Evolutionary conservation across 2,329 filamentous ascomycete species (phyloP).

Genomic region (Talaromyces atroroseus): DNA sequence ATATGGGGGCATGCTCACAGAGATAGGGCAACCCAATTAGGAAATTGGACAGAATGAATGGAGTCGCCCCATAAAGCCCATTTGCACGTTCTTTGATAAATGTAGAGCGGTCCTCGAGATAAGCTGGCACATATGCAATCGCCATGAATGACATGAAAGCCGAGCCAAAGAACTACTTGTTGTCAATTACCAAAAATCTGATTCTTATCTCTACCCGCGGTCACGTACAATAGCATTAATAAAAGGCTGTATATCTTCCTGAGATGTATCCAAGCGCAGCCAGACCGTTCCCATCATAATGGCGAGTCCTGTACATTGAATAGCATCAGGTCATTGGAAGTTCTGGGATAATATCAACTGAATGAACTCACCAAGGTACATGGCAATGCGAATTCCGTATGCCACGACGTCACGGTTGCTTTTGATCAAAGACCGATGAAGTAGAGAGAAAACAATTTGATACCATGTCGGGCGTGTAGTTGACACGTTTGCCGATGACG

Average conservation of each 20-base stretch:
- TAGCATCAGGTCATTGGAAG: conserved; percentile 13
- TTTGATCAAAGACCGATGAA: conserved; percentile 78
- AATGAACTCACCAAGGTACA: conserved; percentile 61
- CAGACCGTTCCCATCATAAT: conserved; percentile 66
- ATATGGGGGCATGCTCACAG: conserved; percentile 38
- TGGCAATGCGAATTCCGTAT: conserved; percentile 74
- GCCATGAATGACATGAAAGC: conserved; percentile 79
- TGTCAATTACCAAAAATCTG: background rate
- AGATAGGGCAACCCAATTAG: conserved; percentile 75
- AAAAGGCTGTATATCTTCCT: conserved; percentile 71
- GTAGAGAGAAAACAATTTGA: conserved; percentile 56
- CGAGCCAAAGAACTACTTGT: conserved; percentile 59
- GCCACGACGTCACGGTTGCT: conserved; percentile 77
- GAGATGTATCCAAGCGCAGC: conserved; percentile 63
- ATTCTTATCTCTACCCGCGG: background rate
- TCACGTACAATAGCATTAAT: conserved; percentile 66
- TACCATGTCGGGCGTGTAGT: conserved; percentile 39
- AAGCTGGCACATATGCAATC: conserved; percentile 78
- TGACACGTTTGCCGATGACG: conserved; percentile 17
- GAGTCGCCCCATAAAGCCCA: conserved; percentile 68
- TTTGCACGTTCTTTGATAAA: conserved; percentile 76
- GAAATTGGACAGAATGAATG: conserved; percentile 74
- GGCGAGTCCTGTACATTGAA: conserved; percentile 51
- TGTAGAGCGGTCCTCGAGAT: conserved; percentile 68
- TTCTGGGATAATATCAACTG: background rate